These are phyloP conservation scores for Atkinsonella hypoxylon DNA, from an alignment of 2,329 filamentous ascomycete species.

Conservation along the genomic window DNA sequence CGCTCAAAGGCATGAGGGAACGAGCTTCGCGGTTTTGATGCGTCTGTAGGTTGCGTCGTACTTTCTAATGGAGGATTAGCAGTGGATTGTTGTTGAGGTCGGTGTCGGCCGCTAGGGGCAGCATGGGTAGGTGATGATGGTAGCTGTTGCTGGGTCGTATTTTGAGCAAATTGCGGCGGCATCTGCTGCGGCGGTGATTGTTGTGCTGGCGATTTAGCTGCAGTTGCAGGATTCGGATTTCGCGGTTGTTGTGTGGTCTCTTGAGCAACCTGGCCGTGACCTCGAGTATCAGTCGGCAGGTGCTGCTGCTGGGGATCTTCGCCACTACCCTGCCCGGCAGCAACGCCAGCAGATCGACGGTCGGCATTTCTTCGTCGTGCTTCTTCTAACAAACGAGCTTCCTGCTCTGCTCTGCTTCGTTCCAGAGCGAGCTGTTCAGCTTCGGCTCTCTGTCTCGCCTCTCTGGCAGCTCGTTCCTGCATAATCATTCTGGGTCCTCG, in stretches of 20 bases:
- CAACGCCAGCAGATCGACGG: slow-evolving; percentile 43
- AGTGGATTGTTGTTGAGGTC: slow-evolving; percentile 7
- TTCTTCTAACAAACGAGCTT: slow-evolving; percentile 42
- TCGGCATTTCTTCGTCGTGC: slow-evolving; percentile 46
- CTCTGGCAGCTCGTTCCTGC: slow-evolving; percentile 70
- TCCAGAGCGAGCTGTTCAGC: slow-evolving; percentile 44
- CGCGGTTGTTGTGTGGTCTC: slow-evolving; percentile 14
- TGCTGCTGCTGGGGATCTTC: slow-evolving; percentile 17
- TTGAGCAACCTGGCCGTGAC: slow-evolving; percentile 15
- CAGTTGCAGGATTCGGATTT: slow-evolving; percentile 3
- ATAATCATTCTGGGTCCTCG: slow-evolving; percentile 84
- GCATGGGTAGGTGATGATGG: slow-evolving; percentile 2
- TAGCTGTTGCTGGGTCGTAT: slow-evolving; percentile 1
- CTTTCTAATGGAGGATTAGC: slow-evolving; percentile 7
- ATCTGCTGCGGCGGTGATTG: slow-evolving; percentile 6
- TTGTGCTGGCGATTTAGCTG: slow-evolving; percentile 9
- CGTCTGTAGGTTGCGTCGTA: slow-evolving; percentile 10
- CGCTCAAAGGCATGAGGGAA: slow-evolving; percentile 97
- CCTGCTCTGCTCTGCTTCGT: slow-evolving; percentile 45
- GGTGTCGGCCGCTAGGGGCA: slow-evolving; percentile 6
- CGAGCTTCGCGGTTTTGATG: slow-evolving; percentile 44
- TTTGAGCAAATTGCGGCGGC: slow-evolving; percentile 1
- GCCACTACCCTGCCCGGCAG: slow-evolving; percentile 22
- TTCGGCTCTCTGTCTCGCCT: slow-evolving; percentile 57
- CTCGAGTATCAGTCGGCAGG: slow-evolving; percentile 19